Evolutionary conservation across 306 rosid species (phyloP), one percentile per base, ranked within the genome.

Genomic region (Prunus mume): DNA sequence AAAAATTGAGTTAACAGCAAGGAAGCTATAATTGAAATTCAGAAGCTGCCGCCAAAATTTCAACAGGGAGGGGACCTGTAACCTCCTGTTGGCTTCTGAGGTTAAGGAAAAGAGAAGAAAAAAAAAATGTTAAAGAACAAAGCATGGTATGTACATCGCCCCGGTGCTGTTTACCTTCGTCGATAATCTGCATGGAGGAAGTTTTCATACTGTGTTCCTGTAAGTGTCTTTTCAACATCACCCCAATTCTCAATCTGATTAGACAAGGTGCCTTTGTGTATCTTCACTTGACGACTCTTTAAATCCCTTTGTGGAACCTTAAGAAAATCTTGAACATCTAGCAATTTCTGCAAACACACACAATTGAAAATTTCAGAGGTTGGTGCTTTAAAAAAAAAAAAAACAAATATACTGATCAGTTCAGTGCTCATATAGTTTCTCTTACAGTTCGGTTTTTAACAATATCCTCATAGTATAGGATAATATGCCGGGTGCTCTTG

Each of bases 221-320:
- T 77, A 67, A 96, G 87, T 14, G 87, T 74, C 85, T 86, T 91
- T 73, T 65, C 79, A 49, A 96, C 77, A 20, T 96, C 88, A 10
- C 86, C 77, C 93, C 93, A 88, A 32, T 96, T 92, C 76, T 81
- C 86, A 43, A 96, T 78, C 76, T 91, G 97, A 66, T 76, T 75
- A 28, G 91, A 84, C 78, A 92, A 82, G 2, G 90, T 64, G 9
- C 98, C 99, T 64, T 81, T 90, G 72, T 96, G 99, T 80, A 96
- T 96, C 91, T 91, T 96, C 83, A 96, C 99, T 54, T 96, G 99
- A 27, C 94, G 96, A 54, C 88, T 92, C 90, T 86, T 92, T 68
- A 92, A 73, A n/a, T 87, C 78, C 83, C 66, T 86, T 45, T 24
- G 80, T 27, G 99, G 98, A 84, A 92, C 97, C 86, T 78, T 96